These are phyloP conservation scores for Hydrangea macrophylla DNA, from an alignment of 148 eudicot species.

Conservation along the genomic window DNA sequence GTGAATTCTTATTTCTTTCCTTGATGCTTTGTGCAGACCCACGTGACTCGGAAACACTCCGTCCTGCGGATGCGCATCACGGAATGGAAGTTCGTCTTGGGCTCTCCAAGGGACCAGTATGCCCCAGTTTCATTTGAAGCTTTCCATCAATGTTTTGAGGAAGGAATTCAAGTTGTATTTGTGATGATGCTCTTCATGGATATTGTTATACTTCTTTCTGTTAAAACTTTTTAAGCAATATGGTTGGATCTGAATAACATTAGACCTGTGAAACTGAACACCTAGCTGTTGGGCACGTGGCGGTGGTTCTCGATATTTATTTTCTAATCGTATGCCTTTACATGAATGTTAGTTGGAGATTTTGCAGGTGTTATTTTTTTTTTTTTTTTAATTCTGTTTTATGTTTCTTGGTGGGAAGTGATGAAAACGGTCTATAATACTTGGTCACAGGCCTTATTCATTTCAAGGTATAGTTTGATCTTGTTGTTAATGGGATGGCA, in stretches of 20 bases:
- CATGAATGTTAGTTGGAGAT: neutral
- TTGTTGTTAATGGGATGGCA: too few species aligned
- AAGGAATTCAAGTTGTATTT: neutral
- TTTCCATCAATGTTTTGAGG: neutral
- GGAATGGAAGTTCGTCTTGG: slow-evolving; percentile 93
- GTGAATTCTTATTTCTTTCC: neutral
- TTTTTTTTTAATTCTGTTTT: neutral
- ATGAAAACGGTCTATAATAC: too few species aligned
- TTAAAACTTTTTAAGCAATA: neutral
- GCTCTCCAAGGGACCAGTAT: slow-evolving; percentile 80
- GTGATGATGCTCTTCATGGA: slow-evolving; percentile 3
- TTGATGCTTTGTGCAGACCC: slow-evolving; percentile 57
- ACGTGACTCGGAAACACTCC: slow-evolving; percentile 68
- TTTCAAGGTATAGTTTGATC: too few species aligned
- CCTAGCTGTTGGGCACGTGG: neutral
- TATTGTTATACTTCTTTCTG: neutral
- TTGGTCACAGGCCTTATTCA: too few species aligned
- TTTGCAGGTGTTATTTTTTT: neutral
- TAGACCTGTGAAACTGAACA: neutral
- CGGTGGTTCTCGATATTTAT: neutral
- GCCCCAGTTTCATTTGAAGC: slow-evolving; percentile 73
- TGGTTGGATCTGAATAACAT: neutral
- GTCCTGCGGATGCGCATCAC: slow-evolving; percentile 86
- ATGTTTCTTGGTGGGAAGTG: too few species aligned
- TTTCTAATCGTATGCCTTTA: neutral